Base-by-base conservation (phyloP, 164 flowering plant species). In the Kalanchoe fedtschenkoi region DNA sequence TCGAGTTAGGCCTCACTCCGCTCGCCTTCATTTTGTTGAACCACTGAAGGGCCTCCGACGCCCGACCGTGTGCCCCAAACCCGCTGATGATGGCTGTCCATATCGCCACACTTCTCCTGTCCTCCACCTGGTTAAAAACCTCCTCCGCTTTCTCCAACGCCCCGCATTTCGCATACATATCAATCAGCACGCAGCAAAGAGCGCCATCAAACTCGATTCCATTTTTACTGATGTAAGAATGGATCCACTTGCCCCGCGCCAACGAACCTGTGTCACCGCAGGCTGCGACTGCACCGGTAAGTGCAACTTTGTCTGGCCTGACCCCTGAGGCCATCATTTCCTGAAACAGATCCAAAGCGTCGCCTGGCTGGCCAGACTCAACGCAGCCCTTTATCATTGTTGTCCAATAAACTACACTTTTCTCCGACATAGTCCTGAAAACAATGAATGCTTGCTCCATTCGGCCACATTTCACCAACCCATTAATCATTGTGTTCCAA, bases 81-180 rank as follows among this genome's bases (percentile, higher is more conserved):
- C 75, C 80, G 17, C 72, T 71, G 24, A 80, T 76, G 51, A 80
- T 74, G 2, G 54, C 76, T 35, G 75, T 71, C 78, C 78, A 80
- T 10, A 78, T 44, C 6, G 76, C 77, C 17, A 74, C 70, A 58
- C 76, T 71, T 66, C 76, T 22, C 24, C 29, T 14, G 61, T 58
- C 72, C 71, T 74, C 19, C 47, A 65, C 21, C 8, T 39, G 62
- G 74, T 72, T 21, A 74, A 51, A 51, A 28, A 51, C 56, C 10
- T 51, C 56, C 56, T 24, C 21, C 2, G 56, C 56, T 17, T 26
- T 26, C 16, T 51, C 56, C 32, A 51, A 11, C 14, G 56, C 56
- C 3, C 56, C 56, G 13, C 56, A 51, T 51, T 51, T 51, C 2
- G 56, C 56, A 5, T 51, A 51, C 56, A 51, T 51, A 51, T 51